Evolutionary conservation across 331 rosid species (phyloP).

Genomic region (Phaseolus coccineus): DNA sequence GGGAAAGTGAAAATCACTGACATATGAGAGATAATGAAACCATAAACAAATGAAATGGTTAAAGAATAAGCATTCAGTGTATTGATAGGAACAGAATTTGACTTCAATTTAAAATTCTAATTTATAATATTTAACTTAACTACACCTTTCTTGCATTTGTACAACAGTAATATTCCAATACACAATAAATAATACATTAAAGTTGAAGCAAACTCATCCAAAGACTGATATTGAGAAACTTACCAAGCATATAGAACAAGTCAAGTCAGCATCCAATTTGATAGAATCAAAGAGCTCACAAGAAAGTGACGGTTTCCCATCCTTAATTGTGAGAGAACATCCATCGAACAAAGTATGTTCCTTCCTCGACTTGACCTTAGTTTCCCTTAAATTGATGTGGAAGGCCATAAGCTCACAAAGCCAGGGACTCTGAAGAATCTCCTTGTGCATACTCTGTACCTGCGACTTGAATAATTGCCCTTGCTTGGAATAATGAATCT

Average conservation of each 20-base stretch:
- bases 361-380: slow-evolving; percentile 51
- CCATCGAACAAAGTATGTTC: slow-evolving; percentile 65
- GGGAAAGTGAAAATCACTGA: not conserved
- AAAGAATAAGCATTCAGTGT: not conserved
- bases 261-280: slow-evolving; percentile 81
- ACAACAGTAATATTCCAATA: not conserved
- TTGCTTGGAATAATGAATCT: slow-evolving; percentile 95
- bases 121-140: not conserved
- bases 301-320: slow-evolving; percentile 84
- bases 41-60: not conserved
- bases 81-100: not conserved
- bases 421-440: slow-evolving; percentile 96
- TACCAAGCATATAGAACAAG: slow-evolving; percentile 97
- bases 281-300: slow-evolving; percentile 85
- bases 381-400: slow-evolving; percentile 85
- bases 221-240: slow-evolving; percentile 40
- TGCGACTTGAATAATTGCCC: slow-evolving; percentile 92
- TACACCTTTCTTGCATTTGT: not conserved
- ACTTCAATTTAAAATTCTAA: slow-evolving; percentile 8
- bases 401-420: slow-evolving; percentile 94
- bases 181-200: slow-evolving; percentile 9
- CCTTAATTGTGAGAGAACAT: slow-evolving; percentile 66
- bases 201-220: not conserved
- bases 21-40: slow-evolving; percentile 6
- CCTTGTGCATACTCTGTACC: slow-evolving; percentile 81